phyloP scores from a whole-genome alignment of 768 basidiomycete genomes.

The Neoboletus brunneissimus region DNA sequence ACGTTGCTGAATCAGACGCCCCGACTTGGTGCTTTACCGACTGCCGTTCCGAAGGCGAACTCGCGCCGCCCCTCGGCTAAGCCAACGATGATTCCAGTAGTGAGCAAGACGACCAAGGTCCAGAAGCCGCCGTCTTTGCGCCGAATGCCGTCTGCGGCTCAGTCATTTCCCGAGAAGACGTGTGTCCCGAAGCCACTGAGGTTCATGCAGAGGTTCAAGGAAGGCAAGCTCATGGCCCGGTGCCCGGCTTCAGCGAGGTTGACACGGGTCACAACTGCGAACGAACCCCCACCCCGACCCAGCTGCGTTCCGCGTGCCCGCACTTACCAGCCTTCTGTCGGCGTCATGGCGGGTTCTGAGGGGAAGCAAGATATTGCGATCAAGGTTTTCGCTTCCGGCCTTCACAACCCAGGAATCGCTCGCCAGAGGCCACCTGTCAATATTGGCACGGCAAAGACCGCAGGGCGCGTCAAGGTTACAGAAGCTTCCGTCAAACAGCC shows the following conservation, averaged over 20 bases:
- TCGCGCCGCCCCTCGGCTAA: too few relatives aligned
- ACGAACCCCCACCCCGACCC: background rate
- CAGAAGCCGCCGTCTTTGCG: too few relatives aligned
- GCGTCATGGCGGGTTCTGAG: background rate
- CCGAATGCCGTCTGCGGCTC: too few relatives aligned
- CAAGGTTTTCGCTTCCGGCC: background rate
- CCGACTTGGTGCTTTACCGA: too few relatives aligned
- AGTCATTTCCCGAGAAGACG: background rate
- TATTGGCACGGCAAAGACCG: background rate
- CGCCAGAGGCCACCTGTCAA: background rate
- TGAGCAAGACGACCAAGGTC: too few relatives aligned
- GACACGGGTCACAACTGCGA: background rate
- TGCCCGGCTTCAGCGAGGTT: too few relatives aligned
- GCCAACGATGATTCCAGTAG: background rate
- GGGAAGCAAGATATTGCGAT: background rate
- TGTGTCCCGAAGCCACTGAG: background rate
- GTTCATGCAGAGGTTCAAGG: background rate
- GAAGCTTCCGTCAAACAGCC: background rate
- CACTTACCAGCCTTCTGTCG: background rate
- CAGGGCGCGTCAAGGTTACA: background rate
- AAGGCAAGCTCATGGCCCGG: background rate
- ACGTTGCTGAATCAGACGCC: too few relatives aligned
- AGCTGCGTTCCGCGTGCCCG: conserved; percentile 1
- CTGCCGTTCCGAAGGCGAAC: too few relatives aligned
- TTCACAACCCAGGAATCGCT: too few relatives aligned